Percentiles rank a stretch among this genome's conserved stretches.
Conservation (phyloP, 495 filamentous ascomycete genomes). For the Geoglossum glabrum region DNA sequence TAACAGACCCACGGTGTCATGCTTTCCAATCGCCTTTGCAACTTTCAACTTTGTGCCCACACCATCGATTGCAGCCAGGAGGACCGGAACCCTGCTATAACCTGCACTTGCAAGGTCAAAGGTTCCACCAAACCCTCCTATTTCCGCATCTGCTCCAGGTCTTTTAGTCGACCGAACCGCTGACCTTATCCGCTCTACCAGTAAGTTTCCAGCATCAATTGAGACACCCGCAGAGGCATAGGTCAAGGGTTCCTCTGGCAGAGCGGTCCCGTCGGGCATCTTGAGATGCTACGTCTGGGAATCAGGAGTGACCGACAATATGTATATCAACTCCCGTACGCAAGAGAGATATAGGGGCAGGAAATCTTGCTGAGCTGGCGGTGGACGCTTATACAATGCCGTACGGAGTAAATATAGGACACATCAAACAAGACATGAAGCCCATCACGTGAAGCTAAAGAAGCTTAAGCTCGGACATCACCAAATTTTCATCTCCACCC, state of each 20-base stretch:
- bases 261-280: too few relatives aligned
- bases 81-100: conserved; percentile 49
- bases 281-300: too few relatives aligned
- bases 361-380: too few relatives aligned
- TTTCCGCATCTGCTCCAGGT: conserved; percentile 71
- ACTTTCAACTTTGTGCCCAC: conserved; percentile 95
- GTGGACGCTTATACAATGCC: too few relatives aligned
- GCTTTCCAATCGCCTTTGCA: conserved; percentile 68
- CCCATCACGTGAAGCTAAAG: too few relatives aligned
- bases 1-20: conserved; percentile 54
- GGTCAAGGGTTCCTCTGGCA: conserved; percentile 37
- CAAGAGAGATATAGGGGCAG: too few relatives aligned
- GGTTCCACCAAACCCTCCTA: conserved; percentile 87
- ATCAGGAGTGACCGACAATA: too few relatives aligned
- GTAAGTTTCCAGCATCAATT: conserved; percentile 76
- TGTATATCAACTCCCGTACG: too few relatives aligned
- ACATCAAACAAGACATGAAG: too few relatives aligned
- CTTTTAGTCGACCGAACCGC: conserved; percentile 60
- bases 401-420: too few relatives aligned
- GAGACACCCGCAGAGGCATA: conserved; percentile 88
- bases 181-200: conserved; percentile 74
- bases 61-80: conserved; percentile 85
- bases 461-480: too few relatives aligned
- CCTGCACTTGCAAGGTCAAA: conserved; percentile 64
- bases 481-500: too few relatives aligned